phyloP scores from a whole-genome alignment of 345 rosid genomes.

The Euphorbia peplus region DNA sequence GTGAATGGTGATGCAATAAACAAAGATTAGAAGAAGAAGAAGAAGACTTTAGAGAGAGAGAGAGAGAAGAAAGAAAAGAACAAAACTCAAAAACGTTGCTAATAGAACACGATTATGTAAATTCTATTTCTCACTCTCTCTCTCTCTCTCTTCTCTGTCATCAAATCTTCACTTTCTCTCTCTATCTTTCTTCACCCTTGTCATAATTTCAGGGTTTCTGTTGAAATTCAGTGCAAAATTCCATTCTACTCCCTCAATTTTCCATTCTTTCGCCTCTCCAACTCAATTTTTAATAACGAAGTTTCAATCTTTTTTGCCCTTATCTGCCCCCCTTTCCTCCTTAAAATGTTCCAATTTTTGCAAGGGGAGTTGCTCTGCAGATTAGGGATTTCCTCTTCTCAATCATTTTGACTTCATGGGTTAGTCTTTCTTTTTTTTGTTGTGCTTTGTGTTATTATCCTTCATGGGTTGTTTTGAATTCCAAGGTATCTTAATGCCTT shows the following conservation, averaged over 20 bases:
- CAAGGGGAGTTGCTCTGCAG: background rate
- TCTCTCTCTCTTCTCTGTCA: constrained; percentile 3
- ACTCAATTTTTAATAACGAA: background rate
- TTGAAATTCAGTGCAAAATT: constrained; percentile 1
- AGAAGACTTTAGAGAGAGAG: constrained; percentile 8
- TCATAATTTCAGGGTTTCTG: constrained; percentile 18
- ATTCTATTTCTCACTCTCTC: background rate
- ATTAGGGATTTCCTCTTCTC: background rate
- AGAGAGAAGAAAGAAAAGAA: background rate
- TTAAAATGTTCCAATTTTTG: constrained; percentile 10
- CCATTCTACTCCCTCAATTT: background rate
- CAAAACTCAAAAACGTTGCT: constrained; percentile 3
- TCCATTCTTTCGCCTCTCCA: background rate
- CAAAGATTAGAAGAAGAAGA: constrained; percentile 13
- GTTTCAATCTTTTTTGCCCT: background rate
- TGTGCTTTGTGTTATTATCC: background rate
- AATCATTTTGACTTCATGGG: constrained; percentile 13
- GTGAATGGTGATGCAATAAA: constrained; percentile 11
- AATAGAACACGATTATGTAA: background rate
- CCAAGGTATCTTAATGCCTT: background rate
- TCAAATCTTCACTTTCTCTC: constrained; percentile 3
- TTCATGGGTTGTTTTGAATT: background rate
- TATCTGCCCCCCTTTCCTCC: background rate
- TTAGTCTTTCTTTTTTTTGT: background rate
- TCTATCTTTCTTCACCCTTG: background rate